phyloP scores from a whole-genome alignment of 164 flowering plant genomes.

The Stephania japonica region DNA sequence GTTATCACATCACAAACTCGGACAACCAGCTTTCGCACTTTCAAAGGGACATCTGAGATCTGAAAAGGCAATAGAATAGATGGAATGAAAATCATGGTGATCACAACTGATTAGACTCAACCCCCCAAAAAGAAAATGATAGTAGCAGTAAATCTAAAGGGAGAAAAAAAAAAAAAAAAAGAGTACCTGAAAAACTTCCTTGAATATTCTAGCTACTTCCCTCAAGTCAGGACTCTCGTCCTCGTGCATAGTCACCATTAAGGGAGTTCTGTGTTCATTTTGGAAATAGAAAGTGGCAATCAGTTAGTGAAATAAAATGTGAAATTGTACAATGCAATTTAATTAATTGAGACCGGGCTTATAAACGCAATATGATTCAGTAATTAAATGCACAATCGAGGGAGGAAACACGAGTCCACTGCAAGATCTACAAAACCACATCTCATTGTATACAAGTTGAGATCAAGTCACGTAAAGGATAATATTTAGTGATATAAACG shows the following conservation, averaged over 20 bases:
- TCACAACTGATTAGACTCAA: no score
- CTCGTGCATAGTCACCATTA: slow-evolving; percentile 76
- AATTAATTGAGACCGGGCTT: neutral
- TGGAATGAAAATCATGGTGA: neutral
- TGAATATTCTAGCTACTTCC: slow-evolving; percentile 63
- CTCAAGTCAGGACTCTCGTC: slow-evolving; percentile 71
- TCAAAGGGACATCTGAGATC: slow-evolving; percentile 61
- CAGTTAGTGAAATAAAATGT: neutral
- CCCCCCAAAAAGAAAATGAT: neutral
- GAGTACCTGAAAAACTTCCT: slow-evolving; percentile 53
- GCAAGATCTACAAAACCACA: no score
- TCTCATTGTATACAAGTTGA: neutral
- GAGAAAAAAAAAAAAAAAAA: neutral
- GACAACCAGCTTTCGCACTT: slow-evolving; percentile 66
- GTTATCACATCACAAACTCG: slow-evolving; percentile 78
- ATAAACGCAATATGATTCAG: neutral
- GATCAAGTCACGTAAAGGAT: neutral
- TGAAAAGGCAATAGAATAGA: slow-evolving; percentile 18
- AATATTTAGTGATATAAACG: neutral
- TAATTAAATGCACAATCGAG: neutral
- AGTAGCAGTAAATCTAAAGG: neutral
- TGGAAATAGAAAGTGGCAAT: neutral
- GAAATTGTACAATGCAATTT: neutral
- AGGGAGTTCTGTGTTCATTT: slow-evolving; percentile 45
- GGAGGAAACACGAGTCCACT: neutral